Base-by-base conservation (phyloP, 306 rosid genomes). In the Macrotyloma uniflorum region DNA sequence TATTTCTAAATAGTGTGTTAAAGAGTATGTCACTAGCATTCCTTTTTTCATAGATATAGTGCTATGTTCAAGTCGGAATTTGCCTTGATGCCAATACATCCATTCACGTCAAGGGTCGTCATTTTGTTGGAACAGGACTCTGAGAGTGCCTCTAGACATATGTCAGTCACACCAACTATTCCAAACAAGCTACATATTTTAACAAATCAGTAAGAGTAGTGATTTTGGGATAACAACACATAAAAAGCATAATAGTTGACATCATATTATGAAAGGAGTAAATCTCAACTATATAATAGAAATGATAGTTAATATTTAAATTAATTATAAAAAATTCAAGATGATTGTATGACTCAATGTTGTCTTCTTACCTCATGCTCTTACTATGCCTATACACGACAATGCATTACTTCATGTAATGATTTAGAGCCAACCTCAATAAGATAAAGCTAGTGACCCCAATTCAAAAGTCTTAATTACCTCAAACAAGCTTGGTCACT, bases 51-150 rank as follows among this genome's bases (percentile, higher is more conserved):
- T 18, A 62, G 18, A 45, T 18, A 57, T 19, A 53, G 32, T 49
- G 46, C 19, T 45, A 45, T 24, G 64, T 79, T 57, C 45, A 51
- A 45, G 66, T 51, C 6, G 66, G 50, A 70, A 14, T 53, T 86
- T 87, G 71, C 98, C 98, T 93, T 91, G 46, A 93, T 91, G 85
- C 95, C 98, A 62, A 87, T 76, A 80, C 98, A 91, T 38, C 98
- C 97, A 65, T 93, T 91, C 86, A 89, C 97, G 75, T 93, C 98
- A 38, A 93, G 98, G 68, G 97, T 93, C 0, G 90, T 85, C 67
- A 91, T 79, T 67, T 83, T 88, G 73, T 83, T 28, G 23, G 93
- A 88, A 81, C 91, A 85, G 23, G 91, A 77, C 71, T 79, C 71
- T 46, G 98, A 89, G 75, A 93, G 95, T 78, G 84, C 85, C 82